Evolutionary conservation across 2,329 filamentous ascomycete genomes (phyloP).

Genomic region (Coniella lustricola): DNA sequence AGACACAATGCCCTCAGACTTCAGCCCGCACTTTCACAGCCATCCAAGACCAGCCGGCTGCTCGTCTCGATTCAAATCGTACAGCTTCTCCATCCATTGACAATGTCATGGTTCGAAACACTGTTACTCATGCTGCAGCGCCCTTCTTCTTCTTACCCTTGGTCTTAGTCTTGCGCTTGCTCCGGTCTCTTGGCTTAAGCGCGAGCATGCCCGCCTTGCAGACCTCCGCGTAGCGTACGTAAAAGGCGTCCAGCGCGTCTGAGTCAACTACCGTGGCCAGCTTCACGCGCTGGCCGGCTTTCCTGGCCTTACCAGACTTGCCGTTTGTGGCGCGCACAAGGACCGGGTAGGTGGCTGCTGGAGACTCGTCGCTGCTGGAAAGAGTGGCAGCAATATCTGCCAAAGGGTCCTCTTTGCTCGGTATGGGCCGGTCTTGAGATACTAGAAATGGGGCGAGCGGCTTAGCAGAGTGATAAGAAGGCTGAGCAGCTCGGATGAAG

Average conservation of each 20-base stretch:
- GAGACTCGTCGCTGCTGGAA: constrained; percentile 35
- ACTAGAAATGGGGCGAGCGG: constrained; percentile 27
- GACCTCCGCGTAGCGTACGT: constrained; percentile 75
- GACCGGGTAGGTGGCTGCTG: constrained; percentile 41
- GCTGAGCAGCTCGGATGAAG: neutral
- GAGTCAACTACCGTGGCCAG: constrained; percentile 77
- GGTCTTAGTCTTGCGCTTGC: constrained; percentile 71
- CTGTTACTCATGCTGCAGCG: constrained; percentile 15
- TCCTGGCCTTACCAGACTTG: constrained; percentile 46
- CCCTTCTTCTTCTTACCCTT: constrained; percentile 55
- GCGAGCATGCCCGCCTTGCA: constrained; percentile 85
- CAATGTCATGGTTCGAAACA: too few species aligned
- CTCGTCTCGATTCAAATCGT: neutral
- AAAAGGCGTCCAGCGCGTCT: constrained; percentile 73
- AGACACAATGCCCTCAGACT: too few species aligned
- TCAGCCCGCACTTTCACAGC: too few species aligned
- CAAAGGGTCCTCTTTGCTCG: constrained; percentile 44
- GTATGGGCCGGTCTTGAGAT: constrained; percentile 33
- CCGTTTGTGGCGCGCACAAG: constrained; percentile 82
- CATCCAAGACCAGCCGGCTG: too few species aligned
- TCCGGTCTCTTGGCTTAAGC: constrained; percentile 86
- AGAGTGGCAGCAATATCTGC: constrained; percentile 52
- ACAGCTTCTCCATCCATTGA: too few species aligned
- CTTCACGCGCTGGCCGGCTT: constrained; percentile 57
- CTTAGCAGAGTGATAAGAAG: neutral